Conservation (phyloP, 164 flowering plant species). For the Sextonia rubra region DNA sequence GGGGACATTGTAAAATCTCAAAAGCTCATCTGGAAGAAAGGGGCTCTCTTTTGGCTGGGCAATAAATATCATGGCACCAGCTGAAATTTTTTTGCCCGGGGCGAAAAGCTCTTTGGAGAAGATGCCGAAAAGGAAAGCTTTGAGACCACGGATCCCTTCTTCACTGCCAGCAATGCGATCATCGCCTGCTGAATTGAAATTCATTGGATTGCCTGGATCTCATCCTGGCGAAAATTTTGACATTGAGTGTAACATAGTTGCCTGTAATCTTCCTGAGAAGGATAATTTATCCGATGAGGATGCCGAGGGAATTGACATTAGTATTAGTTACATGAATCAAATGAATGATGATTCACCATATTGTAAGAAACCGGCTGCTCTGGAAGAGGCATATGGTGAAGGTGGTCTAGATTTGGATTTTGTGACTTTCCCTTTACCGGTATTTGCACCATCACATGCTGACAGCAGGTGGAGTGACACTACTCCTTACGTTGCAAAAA, state of each 20-base stretch:
- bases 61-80: conserved; percentile 19
- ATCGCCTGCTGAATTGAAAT: conserved; percentile 50
- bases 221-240: conserved; percentile 1
- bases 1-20: conserved; percentile 38
- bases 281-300: conserved; percentile 17
- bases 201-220: conserved; percentile 27
- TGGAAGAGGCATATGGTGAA: conserved; percentile 35
- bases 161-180: conserved; percentile 45
- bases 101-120: conserved; percentile 13
- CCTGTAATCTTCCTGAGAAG: conserved; percentile 22
- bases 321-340: conserved; percentile 21
- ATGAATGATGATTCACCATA: conserved; percentile 67
- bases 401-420: conserved; percentile 33
- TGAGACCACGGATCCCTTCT: conserved; percentile 25
- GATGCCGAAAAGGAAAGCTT: conserved; percentile 24
- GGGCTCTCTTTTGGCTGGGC: conserved; percentile 4
- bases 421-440: conserved; percentile 28
- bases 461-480: conserved; percentile 75
- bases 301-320: conserved; percentile 11
- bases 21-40: conserved; percentile 18
- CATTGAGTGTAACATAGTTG: not conserved
- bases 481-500: conserved; percentile 51
- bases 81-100: conserved; percentile 15
- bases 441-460: conserved; percentile 24
- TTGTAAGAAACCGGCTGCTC: conserved; percentile 20